Conservation (phyloP, 352 stramenopile genomes). For the Phytophthora cajani region DNA sequence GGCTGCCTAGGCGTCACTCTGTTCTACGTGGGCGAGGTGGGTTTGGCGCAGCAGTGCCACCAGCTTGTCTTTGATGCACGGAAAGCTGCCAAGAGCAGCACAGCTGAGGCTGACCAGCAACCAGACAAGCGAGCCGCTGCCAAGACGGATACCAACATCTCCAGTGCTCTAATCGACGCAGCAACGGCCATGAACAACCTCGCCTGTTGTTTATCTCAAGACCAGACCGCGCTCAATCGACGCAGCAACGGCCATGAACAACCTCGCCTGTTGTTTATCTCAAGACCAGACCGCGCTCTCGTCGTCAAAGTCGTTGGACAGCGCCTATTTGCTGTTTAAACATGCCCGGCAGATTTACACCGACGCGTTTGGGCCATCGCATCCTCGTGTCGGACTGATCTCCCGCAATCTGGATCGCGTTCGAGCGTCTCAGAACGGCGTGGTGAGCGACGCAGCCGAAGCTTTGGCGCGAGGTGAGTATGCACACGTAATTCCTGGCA, state of each 20-base stretch:
- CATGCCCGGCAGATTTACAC: slow-evolving; percentile 53
- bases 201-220: slow-evolving; percentile 70
- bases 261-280: slow-evolving; percentile 72
- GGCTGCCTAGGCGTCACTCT: slow-evolving; percentile 64
- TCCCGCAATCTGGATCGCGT: slow-evolving; percentile 58
- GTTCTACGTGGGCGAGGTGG: slow-evolving; percentile 61
- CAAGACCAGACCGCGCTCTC: slow-evolving; percentile 46
- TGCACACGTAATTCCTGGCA: slow-evolving; percentile 66
- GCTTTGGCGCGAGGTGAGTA: slow-evolving; percentile 65
- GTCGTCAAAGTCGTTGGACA: slow-evolving; percentile 44
- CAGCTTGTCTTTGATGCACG: slow-evolving; percentile 56
- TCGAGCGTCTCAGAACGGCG: slow-evolving; percentile 40
- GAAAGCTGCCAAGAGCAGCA: slow-evolving; percentile 34
- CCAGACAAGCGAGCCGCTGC: slow-evolving; percentile 11
- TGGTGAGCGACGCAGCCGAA: slow-evolving; percentile 51
- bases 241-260: slow-evolving; percentile 78
- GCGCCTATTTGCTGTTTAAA: slow-evolving; percentile 67
- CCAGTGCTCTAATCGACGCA: slow-evolving; percentile 49
- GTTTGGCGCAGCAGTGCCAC: slow-evolving; percentile 60
- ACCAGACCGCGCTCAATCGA: slow-evolving; percentile 52
- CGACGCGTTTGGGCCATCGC: slow-evolving; percentile 47
- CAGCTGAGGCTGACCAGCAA: neutral
- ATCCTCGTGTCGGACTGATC: slow-evolving; percentile 55
- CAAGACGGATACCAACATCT: slow-evolving; percentile 5
- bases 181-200: slow-evolving; percentile 82